phyloP scores from a whole-genome alignment of 371 early-diverging fungal species.

The Apophysomyces trapeziformis region DNA sequence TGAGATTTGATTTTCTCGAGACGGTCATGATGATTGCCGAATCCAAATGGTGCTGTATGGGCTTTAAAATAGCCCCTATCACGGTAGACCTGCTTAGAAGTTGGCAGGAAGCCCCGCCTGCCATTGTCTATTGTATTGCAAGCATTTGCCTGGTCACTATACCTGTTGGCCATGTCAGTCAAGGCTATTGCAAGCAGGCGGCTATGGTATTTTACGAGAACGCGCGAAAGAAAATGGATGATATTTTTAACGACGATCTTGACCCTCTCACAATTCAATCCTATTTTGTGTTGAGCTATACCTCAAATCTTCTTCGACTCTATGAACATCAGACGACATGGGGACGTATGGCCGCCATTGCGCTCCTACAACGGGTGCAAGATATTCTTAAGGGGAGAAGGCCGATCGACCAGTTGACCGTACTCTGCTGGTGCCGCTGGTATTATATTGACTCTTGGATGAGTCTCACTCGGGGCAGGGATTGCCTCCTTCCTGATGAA shows the following conservation, averaged over 20 bases:
- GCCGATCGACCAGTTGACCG: slow-evolving; percentile 17
- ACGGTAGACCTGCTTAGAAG: slow-evolving; percentile 21
- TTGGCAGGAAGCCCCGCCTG: slow-evolving; percentile 27
- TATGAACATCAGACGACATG: slow-evolving; percentile 39
- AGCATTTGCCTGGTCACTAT: slow-evolving; percentile 34
- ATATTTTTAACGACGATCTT: slow-evolving; percentile 30
- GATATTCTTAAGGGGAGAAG: slow-evolving; percentile 5
- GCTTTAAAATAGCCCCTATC: slow-evolving; percentile 37
- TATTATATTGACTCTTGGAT: slow-evolving; percentile 57
- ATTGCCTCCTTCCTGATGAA: slow-evolving; percentile 37
- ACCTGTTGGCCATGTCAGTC: slow-evolving; percentile 22
- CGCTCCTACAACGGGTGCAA: slow-evolving; percentile 24
- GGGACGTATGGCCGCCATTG: slow-evolving; percentile 34
- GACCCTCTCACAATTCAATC: slow-evolving; percentile 26
- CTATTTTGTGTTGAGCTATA: slow-evolving; percentile 40
- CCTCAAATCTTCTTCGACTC: slow-evolving; percentile 32
- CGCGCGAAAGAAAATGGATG: slow-evolving; percentile 36
- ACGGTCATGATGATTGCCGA: slow-evolving; percentile 25
- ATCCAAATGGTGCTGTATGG: slow-evolving; percentile 39
- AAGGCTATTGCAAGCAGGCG: slow-evolving; percentile 23
- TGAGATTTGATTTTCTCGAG: slow-evolving; percentile 22
- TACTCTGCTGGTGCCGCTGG: slow-evolving; percentile 45
- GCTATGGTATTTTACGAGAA: slow-evolving; percentile 36
- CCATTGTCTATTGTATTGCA: slow-evolving; percentile 36
- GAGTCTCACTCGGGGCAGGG: slow-evolving; percentile 40